These are phyloP conservation scores for Zasmidium citrigriseum DNA, from an alignment of 2,329 filamentous ascomycete species.

Conservation along the genomic window DNA sequence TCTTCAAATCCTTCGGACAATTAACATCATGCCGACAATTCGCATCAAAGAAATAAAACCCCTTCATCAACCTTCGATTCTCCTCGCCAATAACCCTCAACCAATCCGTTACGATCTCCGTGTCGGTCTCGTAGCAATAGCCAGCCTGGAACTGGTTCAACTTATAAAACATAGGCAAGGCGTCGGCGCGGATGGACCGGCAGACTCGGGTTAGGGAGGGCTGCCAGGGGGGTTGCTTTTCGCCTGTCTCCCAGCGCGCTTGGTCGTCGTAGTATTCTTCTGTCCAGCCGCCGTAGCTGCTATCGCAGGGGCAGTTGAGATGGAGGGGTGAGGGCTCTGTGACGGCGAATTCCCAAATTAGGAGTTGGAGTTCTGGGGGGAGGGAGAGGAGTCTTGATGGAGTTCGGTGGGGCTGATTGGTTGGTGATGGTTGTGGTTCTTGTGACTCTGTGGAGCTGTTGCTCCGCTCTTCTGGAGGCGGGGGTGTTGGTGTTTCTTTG, in stretches of 20 bases:
- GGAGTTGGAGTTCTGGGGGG: conserved; percentile 20
- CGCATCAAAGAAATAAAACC: conserved; percentile 20
- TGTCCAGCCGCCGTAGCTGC: conserved; percentile 18
- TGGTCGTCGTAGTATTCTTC: conserved; percentile 17
- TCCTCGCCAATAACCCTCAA: conserved; percentile 17
- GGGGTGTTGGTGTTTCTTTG: not conserved
- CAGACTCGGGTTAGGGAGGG: conserved; percentile 23
- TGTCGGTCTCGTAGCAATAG: conserved; percentile 25
- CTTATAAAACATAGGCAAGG: conserved; percentile 27
- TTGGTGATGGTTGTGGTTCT: not conserved
- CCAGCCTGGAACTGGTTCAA: conserved; percentile 23
- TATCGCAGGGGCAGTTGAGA: conserved; percentile 27
- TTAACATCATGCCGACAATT: conserved; percentile 18
- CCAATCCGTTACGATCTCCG: conserved; percentile 16
- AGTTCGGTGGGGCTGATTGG: not conserved
- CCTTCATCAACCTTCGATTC: conserved; percentile 18
- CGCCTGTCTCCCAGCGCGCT: conserved; percentile 20
- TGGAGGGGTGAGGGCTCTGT: conserved; percentile 15
- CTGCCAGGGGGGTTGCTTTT: conserved; percentile 18
- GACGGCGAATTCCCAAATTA: conserved; percentile 26
- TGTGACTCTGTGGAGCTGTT: not conserved
- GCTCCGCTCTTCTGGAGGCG: not conserved
- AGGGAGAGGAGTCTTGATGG: conserved; percentile 12
- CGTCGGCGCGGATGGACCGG: conserved; percentile 20
- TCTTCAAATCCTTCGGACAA: conserved; percentile 16